Conservation (phyloP, 2,329 filamentous ascomycete species). For the Periconia macrospinosa region DNA sequence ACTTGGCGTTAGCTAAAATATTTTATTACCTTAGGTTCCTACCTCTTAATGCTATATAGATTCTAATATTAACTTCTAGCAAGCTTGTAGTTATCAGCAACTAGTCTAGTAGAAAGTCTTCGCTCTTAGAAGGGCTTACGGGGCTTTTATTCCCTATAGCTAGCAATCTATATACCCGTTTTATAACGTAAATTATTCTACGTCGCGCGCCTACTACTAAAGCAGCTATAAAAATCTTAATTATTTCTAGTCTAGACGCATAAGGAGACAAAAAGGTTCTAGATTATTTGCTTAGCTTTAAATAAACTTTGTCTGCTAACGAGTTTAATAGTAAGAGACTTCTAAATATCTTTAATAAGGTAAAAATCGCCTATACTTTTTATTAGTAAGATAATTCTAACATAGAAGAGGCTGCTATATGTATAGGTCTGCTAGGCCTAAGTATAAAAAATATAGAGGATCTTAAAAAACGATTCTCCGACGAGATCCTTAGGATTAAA, state of each 20-base stretch:
- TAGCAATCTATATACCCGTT: conserved; percentile 12
- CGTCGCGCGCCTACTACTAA: conserved; percentile 5
- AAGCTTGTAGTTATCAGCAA: conserved; percentile 10
- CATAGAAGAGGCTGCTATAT: conserved; percentile 6
- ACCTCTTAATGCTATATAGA: background rate
- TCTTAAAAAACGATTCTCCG: conserved; percentile 11
- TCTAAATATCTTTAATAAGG: conserved; percentile 8
- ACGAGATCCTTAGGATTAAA: conserved; percentile 44
- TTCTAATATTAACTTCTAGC: background rate
- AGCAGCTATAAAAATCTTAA: conserved; percentile 5
- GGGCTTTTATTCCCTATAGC: conserved; percentile 11
- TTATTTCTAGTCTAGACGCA: conserved; percentile 8
- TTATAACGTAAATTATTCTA: conserved; percentile 11
- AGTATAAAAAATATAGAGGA: conserved; percentile 9
- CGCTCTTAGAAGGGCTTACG: conserved; percentile 9
- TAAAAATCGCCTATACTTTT: background rate
- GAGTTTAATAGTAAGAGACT: conserved; percentile 7
- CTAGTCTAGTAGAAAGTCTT: conserved; percentile 12
- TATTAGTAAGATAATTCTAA: background rate
- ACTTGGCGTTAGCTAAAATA: conserved; percentile 9
- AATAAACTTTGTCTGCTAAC: conserved; percentile 1
- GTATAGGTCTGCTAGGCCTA: conserved; percentile 11
- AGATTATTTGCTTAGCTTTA: conserved; percentile 4
- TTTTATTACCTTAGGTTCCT: conserved; percentile 10
- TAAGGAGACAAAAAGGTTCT: conserved; percentile 4